Base-by-base conservation (phyloP, 164 flowering plant genomes). In the Vitis cinerea region DNA sequence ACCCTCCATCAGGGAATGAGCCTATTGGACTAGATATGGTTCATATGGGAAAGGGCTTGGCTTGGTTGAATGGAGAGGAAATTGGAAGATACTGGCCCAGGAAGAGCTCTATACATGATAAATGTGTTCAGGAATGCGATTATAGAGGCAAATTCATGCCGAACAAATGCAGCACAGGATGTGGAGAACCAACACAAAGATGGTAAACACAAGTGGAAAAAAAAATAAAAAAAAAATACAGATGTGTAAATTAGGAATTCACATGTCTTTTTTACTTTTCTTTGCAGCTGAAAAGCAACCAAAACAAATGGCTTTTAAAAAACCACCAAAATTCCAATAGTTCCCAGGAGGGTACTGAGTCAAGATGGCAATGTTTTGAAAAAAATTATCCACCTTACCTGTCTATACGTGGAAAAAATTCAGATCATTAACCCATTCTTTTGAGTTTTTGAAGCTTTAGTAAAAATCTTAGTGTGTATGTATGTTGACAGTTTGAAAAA, bases 81-180 rank as follows among this genome's bases (percentile, higher is more conserved):
- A 90, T 96, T 58, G 98, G 99, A 75, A 89, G 98, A 86, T 96
- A 89, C 74, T 96, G 95, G 97, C 92, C 97, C 7, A 81, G 87
- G 67, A 82, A 71, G 79, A 85, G 91, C 75, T 83, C 93, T 56
- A 59, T 51, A 50, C 72, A 86, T 66, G 88, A 84, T 27, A 76
- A 66, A 50, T 96, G 99, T 77, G 87, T 84, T 52, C 51, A 75
- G 17, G 75, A 83, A 59, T 96, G 99, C 77, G 81, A 96, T 63
- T 96, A 96, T 76, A 83, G 97, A 76, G 99, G 99, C 74, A 90
- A 87, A 78, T 96, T 96, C 71, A 63, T 15, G 37, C 99, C 98
- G 50, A 72, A 90, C 79, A 93, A 96, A 80, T 96, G 99, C 85
- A 44, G 57, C 76, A 88, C 87, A 10, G 97, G 98, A 31, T 96